Percentiles rank a stretch among this genome's conserved stretches.
Conservation (phyloP, 2,329 filamentous ascomycete genomes). For the Diaporthe sp. region DNA sequence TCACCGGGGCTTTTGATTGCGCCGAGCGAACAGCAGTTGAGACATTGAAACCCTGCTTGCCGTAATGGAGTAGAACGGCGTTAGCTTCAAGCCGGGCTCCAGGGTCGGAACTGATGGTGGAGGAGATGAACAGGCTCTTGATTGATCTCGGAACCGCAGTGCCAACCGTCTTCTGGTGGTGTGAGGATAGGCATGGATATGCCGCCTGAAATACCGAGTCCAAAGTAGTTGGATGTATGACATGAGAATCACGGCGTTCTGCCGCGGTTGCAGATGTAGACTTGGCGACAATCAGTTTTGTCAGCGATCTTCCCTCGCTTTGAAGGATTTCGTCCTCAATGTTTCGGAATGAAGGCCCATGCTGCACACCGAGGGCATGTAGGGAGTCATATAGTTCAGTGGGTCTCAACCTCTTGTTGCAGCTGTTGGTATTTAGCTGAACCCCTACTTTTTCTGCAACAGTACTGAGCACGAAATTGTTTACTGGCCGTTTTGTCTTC, state of each 20-base stretch:
- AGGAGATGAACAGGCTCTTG: neutral
- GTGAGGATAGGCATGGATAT: constrained; percentile 31
- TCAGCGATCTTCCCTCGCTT: neutral
- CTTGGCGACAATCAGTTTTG: neutral
- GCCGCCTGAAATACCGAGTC: constrained; percentile 37
- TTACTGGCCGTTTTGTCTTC: constrained; percentile 41
- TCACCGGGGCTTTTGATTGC: neutral
- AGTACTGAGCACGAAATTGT: constrained; percentile 38
- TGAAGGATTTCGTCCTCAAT: constrained; percentile 15
- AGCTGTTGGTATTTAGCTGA: constrained; percentile 36
- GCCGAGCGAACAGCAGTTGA: neutral
- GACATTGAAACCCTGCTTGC: neutral
- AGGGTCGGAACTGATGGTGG: neutral
- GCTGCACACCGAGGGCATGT: constrained; percentile 33
- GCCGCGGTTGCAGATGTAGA: neutral
- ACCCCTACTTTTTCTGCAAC: neutral
- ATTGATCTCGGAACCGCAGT: constrained; percentile 24
- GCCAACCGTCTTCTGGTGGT: neutral
- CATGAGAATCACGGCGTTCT: neutral
- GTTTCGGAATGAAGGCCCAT: constrained; percentile 40
- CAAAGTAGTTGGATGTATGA: constrained; percentile 41
- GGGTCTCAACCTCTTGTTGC: constrained; percentile 28
- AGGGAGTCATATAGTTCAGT: constrained; percentile 36
- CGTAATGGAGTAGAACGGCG: neutral
- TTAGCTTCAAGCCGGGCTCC: constrained; percentile 10